Conservation (phyloP, 495 filamentous ascomycete species). For the Tetracladium marchalianum region DNA sequence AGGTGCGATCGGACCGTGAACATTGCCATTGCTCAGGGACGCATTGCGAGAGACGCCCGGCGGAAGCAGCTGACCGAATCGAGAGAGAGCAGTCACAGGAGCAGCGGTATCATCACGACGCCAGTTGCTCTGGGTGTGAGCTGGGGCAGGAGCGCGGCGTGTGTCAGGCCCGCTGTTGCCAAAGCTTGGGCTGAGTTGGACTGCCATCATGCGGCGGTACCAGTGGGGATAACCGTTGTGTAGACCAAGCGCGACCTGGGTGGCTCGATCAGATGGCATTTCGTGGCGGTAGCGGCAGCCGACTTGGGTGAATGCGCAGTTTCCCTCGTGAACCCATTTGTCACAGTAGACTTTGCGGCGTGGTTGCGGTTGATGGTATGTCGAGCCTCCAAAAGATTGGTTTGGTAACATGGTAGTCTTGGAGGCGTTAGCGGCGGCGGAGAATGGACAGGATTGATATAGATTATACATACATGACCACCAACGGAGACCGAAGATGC, state of each 20-base stretch:
- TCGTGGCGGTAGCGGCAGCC: conserved; percentile 83
- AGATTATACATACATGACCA: too few species aligned
- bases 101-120: background rate
- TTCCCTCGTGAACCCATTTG: conserved; percentile 75
- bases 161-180: too few species aligned
- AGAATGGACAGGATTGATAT: background rate
- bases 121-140: background rate
- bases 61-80: too few species aligned
- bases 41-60: background rate
- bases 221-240: conserved; percentile 41
- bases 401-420: background rate
- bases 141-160: background rate
- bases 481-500: too few species aligned
- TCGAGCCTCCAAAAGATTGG: background rate
- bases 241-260: conserved; percentile 52
- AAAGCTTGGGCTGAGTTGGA: background rate
- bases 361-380: background rate
- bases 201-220: conserved; percentile 29
- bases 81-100: too few species aligned
- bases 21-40: background rate
- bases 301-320: conserved; percentile 75
- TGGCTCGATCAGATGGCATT: conserved; percentile 57
- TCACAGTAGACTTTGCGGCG: conserved; percentile 68
- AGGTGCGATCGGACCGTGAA: conserved; percentile 1
- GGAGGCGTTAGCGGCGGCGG: background rate